Evolutionary conservation across 306 rosid genomes (phyloP), one percentile per base, ranked within the genome.

Genomic region (Dicorynia guianensis): DNA sequence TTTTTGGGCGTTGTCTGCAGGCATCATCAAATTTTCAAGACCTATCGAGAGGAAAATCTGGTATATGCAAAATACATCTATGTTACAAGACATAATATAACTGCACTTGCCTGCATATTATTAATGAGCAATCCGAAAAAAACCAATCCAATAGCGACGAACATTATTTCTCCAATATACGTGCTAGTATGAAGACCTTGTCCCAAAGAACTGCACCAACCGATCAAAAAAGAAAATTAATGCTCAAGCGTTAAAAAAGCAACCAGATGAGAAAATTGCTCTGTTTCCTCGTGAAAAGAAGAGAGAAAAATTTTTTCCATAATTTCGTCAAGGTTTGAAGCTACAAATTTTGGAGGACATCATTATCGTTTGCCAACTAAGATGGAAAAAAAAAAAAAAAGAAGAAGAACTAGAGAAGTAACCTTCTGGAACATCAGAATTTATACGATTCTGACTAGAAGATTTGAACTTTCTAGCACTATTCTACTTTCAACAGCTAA

Each of bases 171-270:
- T 70, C 99, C 98, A 55, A 89, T 90, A 10, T 77, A 95, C 63
- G 96, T 92, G 82, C 97, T 95, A 10, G 98, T 90, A 5, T 85
- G 79, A 74, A 95, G 97, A 81, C 88, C 82, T 84, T 95, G 99
- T 33, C 98, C 98, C 79, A 92, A 78, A 49, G 97, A 95, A 87
- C 99, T 95, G 90, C 92, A 82, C 30, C 59, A 53, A 67, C 65
- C 44, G 67, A 76, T 59, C 38, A 58, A 38, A 72, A 78, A 58
- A 17, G 0, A 40, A 25, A 25, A 63, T 74, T 74, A 76, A 52
- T 19, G 3, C 10, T 69, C 47, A 17, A 14, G 59, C 0, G 33
- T 36, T 44, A 19, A 77, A 63, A 38, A 20, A 34, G 7, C 67
- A 30, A 46, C 46, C 8, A 36, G 52, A 36, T 46, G 55, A 57